Evolutionary conservation across 148 eudicot species (phyloP).

Genomic region (Nepenthes mirabilis): DNA sequence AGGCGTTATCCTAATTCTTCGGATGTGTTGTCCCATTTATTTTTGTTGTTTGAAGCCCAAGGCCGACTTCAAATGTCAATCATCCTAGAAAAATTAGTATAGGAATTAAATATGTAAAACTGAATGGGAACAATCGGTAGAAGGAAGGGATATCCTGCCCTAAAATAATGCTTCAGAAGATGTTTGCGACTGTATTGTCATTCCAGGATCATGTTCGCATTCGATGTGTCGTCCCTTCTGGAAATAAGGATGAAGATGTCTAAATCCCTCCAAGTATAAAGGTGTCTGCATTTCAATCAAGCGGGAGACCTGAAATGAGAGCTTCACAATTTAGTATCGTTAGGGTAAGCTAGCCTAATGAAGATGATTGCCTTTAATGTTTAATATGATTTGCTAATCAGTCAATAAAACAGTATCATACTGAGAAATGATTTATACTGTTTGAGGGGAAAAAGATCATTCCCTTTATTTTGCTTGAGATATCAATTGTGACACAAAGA

Average conservation of each 20-base stretch:
- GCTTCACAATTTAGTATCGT: not conserved
- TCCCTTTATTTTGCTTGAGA: too few relatives aligned
- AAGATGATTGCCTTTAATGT: not conserved
- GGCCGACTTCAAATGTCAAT: too few relatives aligned
- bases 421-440: not conserved
- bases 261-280: constrained; percentile 67
- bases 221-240: constrained; percentile 14
- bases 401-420: not conserved
- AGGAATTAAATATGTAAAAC: too few relatives aligned
- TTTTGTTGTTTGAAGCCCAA: too few relatives aligned
- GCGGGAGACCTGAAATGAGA: constrained; percentile 62
- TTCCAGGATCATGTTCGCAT: constrained; percentile 10
- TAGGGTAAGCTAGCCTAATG: not conserved
- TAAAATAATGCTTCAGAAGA: not conserved
- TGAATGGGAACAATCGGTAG: too few relatives aligned
- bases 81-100: too few relatives aligned
- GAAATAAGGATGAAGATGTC: constrained; percentile 58
- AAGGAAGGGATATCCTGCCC: too few relatives aligned
- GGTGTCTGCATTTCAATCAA: constrained; percentile 97
- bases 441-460: too few relatives aligned
- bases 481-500: too few relatives aligned
- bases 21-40: too few relatives aligned
- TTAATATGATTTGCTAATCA: not conserved
- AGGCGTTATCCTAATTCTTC: too few relatives aligned
- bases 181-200: constrained; percentile 13